Conservation (phyloP, 1,284 basidiomycete genomes). For the Neonothopanus nambi region DNA sequence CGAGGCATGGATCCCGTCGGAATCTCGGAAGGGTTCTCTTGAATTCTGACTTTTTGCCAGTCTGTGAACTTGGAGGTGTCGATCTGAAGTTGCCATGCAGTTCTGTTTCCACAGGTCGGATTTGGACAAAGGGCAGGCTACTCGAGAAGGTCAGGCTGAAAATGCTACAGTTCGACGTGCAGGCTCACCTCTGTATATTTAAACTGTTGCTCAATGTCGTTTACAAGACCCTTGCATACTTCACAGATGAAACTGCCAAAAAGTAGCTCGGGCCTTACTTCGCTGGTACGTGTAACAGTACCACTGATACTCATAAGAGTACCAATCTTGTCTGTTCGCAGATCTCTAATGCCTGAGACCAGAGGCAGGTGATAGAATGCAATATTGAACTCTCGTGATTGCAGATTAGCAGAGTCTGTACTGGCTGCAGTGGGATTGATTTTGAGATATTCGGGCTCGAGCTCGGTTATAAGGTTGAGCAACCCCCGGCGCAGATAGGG, state of each 20-base stretch:
- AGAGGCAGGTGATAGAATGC: conserved; percentile 97
- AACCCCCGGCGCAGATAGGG: conserved; percentile 92
- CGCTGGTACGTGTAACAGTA: conserved; percentile 96
- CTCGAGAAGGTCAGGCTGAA: background rate
- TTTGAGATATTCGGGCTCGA: conserved; percentile 92
- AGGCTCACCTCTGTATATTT: conserved; percentile 98
- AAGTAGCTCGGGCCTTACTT: conserved; percentile 94
- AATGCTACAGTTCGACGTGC: too few relatives aligned
- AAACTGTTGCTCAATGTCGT: conserved; percentile 98
- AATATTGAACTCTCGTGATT: conserved; percentile 91
- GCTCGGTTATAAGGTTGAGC: conserved; percentile 85
- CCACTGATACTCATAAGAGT: conserved; percentile 93
- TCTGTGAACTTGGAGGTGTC: conserved; percentile 97
- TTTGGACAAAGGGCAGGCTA: conserved; percentile 94
- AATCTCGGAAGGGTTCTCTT: conserved; percentile 98
- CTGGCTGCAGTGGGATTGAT: conserved; percentile 81
- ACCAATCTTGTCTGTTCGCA: conserved; percentile 92
- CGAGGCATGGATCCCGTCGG: conserved; percentile 99
- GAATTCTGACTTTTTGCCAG: conserved; percentile 99
- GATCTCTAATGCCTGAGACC: conserved; percentile 92
- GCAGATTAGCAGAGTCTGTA: conserved; percentile 82
- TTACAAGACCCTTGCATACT: conserved; percentile 83
- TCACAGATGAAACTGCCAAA: conserved; percentile 94
- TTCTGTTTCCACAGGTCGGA: conserved; percentile 88
- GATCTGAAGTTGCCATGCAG: conserved; percentile 92